Evolutionary conservation across 2,329 filamentous ascomycete species (phyloP).

Genomic region (Apiospora marii): DNA sequence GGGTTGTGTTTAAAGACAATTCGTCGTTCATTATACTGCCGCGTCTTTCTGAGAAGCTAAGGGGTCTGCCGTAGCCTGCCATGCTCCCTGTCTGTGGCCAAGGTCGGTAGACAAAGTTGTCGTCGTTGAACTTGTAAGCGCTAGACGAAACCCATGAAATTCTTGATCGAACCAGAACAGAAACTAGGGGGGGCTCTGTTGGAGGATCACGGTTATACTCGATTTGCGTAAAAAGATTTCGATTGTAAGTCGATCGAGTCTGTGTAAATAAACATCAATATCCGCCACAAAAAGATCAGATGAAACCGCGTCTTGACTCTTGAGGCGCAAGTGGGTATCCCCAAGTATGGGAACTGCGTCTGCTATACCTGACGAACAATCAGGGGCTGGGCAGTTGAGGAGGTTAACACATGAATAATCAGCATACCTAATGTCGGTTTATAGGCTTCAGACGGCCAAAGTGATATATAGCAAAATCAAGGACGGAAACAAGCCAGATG

Average conservation of each 20-base stretch:
- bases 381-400: conserved; percentile 4
- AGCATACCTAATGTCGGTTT: conserved; percentile 3
- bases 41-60: conserved; percentile 69
- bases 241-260: background rate
- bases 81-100: background rate
- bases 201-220: background rate
- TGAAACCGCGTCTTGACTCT: conserved; percentile 20
- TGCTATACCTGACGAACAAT: conserved; percentile 3
- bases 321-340: conserved; percentile 13
- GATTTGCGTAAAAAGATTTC: background rate
- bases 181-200: background rate
- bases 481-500: conserved; percentile 5
- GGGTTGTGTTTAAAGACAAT: conserved; percentile 60
- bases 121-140: conserved; percentile 5
- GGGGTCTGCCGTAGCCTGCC: conserved; percentile 52
- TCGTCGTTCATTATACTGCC: conserved; percentile 66
- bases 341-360: background rate
- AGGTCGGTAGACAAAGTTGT: background rate
- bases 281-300: conserved; percentile 10
- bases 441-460: background rate
- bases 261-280: conserved; percentile 20
- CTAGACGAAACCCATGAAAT: conserved; percentile 10
- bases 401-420: conserved; percentile 5
- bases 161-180: background rate
- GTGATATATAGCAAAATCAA: conserved; percentile 14